Conservation (phyloP, 371 early-diverging fungal genomes). For the Haplosporangium sp. region DNA sequence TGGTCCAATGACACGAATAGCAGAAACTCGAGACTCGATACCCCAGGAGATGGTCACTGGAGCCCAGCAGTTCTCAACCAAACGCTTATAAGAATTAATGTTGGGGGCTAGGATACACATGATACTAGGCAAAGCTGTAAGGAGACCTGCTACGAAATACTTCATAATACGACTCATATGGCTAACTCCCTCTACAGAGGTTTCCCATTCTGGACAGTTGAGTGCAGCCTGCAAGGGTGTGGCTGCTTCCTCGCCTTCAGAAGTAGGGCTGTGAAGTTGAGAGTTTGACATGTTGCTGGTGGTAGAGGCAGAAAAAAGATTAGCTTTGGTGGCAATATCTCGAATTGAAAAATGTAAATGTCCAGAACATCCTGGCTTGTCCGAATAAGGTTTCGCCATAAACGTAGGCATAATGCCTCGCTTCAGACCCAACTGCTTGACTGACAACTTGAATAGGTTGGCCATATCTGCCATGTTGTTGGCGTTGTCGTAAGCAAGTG, state of each 20-base stretch:
- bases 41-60: conserved; percentile 89
- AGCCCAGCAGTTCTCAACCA: conserved; percentile 89
- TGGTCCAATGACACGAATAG: conserved; percentile 82
- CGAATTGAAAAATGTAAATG: conserved; percentile 84
- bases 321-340: conserved; percentile 59
- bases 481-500: conserved; percentile 74
- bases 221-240: conserved; percentile 7
- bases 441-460: conserved; percentile 81
- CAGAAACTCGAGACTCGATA: conserved; percentile 80
- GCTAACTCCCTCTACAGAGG: conserved; percentile 45
- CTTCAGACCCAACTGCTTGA: conserved; percentile 80
- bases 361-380: conserved; percentile 86
- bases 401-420: conserved; percentile 82
- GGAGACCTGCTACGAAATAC: conserved; percentile 80
- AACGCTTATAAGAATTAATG: conserved; percentile 88
- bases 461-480: conserved; percentile 81
- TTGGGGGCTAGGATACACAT: conserved; percentile 85
- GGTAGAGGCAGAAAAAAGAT: conserved; percentile 63
- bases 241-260: conserved; percentile 18
- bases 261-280: conserved; percentile 32
- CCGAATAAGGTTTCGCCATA: conserved; percentile 87
- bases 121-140: conserved; percentile 80
- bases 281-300: neutral
- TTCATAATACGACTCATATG: conserved; percentile 68
- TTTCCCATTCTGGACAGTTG: conserved; percentile 45